Conservation (phyloP, 2,329 filamentous ascomycete genomes). For the Aspergillus glaucus region DNA sequence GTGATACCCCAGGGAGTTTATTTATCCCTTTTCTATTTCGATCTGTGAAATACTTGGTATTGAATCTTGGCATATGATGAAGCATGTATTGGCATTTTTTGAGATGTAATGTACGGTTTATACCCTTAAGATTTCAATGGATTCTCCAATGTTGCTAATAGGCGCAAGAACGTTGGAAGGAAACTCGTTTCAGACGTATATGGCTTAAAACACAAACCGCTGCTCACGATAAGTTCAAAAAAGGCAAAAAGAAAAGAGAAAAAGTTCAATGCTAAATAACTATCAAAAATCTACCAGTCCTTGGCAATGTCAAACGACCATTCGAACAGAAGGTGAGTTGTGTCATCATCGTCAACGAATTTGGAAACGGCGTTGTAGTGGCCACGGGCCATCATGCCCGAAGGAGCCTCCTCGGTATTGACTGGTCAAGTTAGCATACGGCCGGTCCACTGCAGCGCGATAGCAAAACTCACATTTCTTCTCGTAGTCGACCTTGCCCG, state of each 20-base stretch:
- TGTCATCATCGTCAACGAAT: slow-evolving; percentile 93
- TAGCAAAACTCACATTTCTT: slow-evolving; percentile 72
- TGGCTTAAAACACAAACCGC: slow-evolving; percentile 20
- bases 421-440: slow-evolving; percentile 48
- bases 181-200: slow-evolving; percentile 22
- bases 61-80: slow-evolving; percentile 24
- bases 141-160: too few species aligned
- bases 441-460: background rate
- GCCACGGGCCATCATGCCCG: slow-evolving; percentile 81
- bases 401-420: slow-evolving; percentile 83
- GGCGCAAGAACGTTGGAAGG: slow-evolving; percentile 6
- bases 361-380: slow-evolving; percentile 84
- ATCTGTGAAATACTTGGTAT: slow-evolving; percentile 7
- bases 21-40: slow-evolving; percentile 2
- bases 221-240: slow-evolving; percentile 9
- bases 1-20: slow-evolving; percentile 36
- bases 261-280: background rate
- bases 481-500: slow-evolving; percentile 74
- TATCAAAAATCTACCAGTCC: slow-evolving; percentile 59
- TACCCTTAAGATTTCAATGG: too few species aligned
- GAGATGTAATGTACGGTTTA: slow-evolving; percentile 3
- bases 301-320: slow-evolving; percentile 97
- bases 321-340: slow-evolving; percentile 83
- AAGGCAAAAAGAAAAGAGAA: background rate
- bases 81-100: slow-evolving; percentile 22